Conservation (phyloP, 2,329 filamentous ascomycete genomes). For the Aurifilum marmelostoma region DNA sequence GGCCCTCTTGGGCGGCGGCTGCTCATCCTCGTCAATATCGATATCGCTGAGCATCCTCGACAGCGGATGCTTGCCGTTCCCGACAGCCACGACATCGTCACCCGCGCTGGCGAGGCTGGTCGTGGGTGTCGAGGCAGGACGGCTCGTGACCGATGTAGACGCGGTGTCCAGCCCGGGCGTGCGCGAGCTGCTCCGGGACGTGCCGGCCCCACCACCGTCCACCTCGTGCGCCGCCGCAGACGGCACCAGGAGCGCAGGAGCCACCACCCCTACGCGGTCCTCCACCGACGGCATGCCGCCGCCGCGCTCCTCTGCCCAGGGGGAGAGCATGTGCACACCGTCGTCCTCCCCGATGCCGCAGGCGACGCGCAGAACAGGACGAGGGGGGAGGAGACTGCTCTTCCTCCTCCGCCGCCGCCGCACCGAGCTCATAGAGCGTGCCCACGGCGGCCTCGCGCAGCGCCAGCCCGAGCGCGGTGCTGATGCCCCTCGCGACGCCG, state of each 20-base stretch:
- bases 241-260: neutral
- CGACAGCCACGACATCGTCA: neutral
- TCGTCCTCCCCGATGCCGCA: neutral
- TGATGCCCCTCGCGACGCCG: slow-evolving; percentile 71
- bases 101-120: neutral
- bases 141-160: neutral
- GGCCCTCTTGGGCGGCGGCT: neutral
- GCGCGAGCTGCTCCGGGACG: neutral
- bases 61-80: slow-evolving; percentile 1
- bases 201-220: neutral
- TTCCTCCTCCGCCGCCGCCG: too few species aligned
- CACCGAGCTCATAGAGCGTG: slow-evolving; percentile 38
- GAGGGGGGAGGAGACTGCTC: too few species aligned
- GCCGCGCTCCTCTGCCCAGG: neutral
- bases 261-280: neutral
- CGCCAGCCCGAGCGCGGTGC: slow-evolving; percentile 66
- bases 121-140: neutral
- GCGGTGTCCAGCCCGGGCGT: neutral
- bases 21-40: neutral
- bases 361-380: neutral
- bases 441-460: slow-evolving; percentile 62
- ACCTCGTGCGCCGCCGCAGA: neutral
- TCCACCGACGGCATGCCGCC: neutral
- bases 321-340: neutral
- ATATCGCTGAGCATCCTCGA: slow-evolving; percentile 6